A percentile compares a stretch with the other conserved stretches of the same genome.
These are phyloP conservation scores for Clitoria ternatea DNA, from an alignment of 306 rosid genomes.

Conservation along the genomic window DNA sequence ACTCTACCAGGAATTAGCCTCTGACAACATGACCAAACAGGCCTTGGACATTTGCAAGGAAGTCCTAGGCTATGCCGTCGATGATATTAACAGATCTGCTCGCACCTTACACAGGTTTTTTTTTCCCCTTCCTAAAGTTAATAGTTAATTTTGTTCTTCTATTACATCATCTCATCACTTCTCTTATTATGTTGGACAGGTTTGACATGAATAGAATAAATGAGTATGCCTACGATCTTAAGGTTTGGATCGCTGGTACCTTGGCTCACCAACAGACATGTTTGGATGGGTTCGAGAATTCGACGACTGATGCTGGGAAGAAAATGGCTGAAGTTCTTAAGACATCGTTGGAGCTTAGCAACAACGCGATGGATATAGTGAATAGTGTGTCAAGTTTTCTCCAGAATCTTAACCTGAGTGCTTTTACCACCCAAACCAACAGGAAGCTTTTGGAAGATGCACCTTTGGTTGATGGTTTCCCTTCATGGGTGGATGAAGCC, in stretches of 20 bases:
- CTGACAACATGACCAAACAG: conserved; percentile 38
- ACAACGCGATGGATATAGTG: conserved; percentile 65
- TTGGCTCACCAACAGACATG: conserved; percentile 68
- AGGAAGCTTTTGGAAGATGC: conserved; percentile 34
- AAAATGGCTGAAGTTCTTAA: conserved; percentile 48
- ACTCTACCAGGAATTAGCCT: conserved; percentile 30
- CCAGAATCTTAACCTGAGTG: background rate
- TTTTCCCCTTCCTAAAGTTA: too few species aligned
- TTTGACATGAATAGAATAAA: conserved; percentile 32
- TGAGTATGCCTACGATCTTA: conserved; percentile 48
- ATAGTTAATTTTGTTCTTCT: too few species aligned
- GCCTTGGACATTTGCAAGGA: conserved; percentile 70
- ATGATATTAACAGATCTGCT: conserved; percentile 40
- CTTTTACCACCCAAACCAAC: background rate
- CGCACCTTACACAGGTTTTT: too few species aligned
- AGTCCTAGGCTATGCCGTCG: conserved; percentile 61
- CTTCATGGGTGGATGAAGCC: conserved; percentile 37
- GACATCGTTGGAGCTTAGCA: conserved; percentile 48
- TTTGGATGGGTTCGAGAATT: conserved; percentile 63
- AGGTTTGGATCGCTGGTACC: conserved; percentile 69
- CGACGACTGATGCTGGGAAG: conserved; percentile 43
- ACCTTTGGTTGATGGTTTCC: conserved; percentile 11
- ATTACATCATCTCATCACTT: too few species aligned
- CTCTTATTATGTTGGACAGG: conserved; percentile 29
- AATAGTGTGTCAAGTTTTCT: conserved; percentile 24